These are phyloP conservation scores for Cercospora citrullina DNA, from an alignment of 2,329 filamentous ascomycete species.

Conservation along the genomic window DNA sequence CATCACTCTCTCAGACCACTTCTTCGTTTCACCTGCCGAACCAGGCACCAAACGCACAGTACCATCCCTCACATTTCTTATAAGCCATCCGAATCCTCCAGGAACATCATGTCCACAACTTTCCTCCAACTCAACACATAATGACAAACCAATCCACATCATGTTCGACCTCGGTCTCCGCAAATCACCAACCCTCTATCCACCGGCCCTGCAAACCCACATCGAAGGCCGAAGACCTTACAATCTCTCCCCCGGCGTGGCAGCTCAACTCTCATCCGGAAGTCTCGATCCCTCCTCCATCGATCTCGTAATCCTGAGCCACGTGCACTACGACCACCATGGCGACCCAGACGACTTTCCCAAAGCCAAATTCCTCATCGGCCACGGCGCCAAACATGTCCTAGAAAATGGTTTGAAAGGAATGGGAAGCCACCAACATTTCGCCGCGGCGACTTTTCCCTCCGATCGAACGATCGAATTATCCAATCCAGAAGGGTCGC, in stretches of 20 bases:
- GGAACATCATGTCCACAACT: not conserved
- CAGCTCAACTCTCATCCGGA: constrained; percentile 41
- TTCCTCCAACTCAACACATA: constrained; percentile 9
- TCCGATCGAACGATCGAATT: constrained; percentile 47
- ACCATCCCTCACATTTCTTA: constrained; percentile 56
- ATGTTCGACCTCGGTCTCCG: constrained; percentile 59
- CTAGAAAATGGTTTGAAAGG: constrained; percentile 38
- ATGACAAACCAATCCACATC: constrained; percentile 39
- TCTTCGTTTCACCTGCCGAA: constrained; percentile 41
- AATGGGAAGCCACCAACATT: constrained; percentile 43
- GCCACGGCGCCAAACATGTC: constrained; percentile 49
- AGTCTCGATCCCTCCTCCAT: constrained; percentile 42
- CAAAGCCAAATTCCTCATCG: constrained; percentile 53
- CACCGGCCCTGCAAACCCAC: constrained; percentile 47
- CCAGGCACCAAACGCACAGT: constrained; percentile 50
- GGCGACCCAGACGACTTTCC: constrained; percentile 57
- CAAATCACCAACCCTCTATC: constrained; percentile 48
- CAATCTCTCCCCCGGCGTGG: constrained; percentile 48
- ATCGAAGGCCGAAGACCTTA: constrained; percentile 50
- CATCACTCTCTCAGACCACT: constrained; percentile 35
- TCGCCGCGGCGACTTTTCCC: constrained; percentile 48
- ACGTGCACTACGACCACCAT: constrained; percentile 59
- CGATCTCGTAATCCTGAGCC: constrained; percentile 51
- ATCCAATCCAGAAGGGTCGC: constrained; percentile 30
- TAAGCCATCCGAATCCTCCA: constrained; percentile 47